Evolutionary conservation across 768 basidiomycete genomes (phyloP).

Genomic region (Pisolithus tinctorius): DNA sequence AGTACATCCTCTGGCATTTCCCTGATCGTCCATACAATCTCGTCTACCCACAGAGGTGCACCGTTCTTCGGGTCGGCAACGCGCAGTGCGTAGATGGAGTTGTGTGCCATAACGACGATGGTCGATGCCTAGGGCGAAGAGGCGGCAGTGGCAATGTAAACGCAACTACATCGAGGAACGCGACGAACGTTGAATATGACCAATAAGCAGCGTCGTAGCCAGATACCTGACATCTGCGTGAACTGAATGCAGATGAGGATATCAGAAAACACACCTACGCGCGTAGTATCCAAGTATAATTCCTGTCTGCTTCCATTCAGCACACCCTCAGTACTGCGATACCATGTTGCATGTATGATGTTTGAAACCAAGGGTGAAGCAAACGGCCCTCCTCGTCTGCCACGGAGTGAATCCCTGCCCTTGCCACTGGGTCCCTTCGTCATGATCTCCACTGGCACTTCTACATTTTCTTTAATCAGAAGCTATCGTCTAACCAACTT

Average conservation of each 20-base stretch:
- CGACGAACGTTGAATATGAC: conserved; percentile 75
- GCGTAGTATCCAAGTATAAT: conserved; percentile 61
- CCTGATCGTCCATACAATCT: conserved; percentile 41
- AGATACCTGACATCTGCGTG: conserved; percentile 37
- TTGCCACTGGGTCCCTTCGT: no score
- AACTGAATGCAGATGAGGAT: background rate
- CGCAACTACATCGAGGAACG: conserved; percentile 61
- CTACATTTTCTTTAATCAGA: conserved; percentile 87
- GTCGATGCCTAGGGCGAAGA: conserved; percentile 37
- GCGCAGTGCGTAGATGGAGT: conserved; percentile 74
- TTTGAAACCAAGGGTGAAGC: conserved; percentile 74
- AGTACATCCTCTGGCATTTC: conserved; percentile 53
- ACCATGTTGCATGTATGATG: conserved; percentile 41
- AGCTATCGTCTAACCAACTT: conserved; percentile 93
- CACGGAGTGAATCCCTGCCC: conserved; percentile 54
- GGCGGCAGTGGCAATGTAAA: conserved; percentile 47
- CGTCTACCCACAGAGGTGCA: conserved; percentile 26
- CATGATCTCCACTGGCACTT: conserved; percentile 40
- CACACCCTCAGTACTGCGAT: background rate
- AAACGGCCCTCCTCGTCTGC: conserved; percentile 83
- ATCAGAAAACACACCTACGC: conserved; percentile 45
- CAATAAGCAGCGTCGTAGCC: conserved; percentile 52
- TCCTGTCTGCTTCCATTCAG: conserved; percentile 46
- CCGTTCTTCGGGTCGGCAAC: conserved; percentile 37
- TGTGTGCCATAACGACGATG: conserved; percentile 63